phyloP scores from a whole-genome alignment of 495 filamentous ascomycete species.

The Lichina pygmaea region DNA sequence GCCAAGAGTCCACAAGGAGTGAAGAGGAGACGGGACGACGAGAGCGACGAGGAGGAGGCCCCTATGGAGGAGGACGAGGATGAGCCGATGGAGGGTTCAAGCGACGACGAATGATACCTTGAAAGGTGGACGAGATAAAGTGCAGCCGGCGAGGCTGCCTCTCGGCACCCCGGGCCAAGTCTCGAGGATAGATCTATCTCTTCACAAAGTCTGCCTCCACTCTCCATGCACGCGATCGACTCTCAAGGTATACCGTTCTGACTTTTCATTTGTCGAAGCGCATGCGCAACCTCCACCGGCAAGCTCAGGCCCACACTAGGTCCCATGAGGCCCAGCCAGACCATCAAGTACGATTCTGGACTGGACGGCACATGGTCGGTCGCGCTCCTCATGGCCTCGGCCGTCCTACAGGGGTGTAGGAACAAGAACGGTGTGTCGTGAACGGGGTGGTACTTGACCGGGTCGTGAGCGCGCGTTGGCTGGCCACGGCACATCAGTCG shows the following conservation, averaged over 20 bases:
- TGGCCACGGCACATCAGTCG: too few species aligned
- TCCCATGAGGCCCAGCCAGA: constrained; percentile 61
- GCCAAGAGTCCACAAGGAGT: constrained; percentile 8
- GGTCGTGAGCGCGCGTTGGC: background rate
- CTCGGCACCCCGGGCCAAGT: too few species aligned
- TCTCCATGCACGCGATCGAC: background rate
- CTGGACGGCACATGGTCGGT: constrained; percentile 20
- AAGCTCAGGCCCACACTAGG: constrained; percentile 44
- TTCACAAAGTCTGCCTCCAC: background rate
- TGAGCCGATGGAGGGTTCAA: constrained; percentile 10
- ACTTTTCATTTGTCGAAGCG: background rate
- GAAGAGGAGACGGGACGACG: constrained; percentile 11
- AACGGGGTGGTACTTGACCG: constrained; percentile 47
- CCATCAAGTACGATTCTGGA: constrained; percentile 40
- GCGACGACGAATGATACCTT: constrained; percentile 9
- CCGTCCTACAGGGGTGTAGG: constrained; percentile 68
- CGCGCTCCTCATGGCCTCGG: constrained; percentile 36
- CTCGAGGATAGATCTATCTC: background rate
- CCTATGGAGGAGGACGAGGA: constrained; percentile 12
- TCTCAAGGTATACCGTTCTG: background rate
- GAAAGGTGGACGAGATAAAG: too few species aligned
- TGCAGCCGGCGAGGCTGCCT: too few species aligned
- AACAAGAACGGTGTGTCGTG: constrained; percentile 50
- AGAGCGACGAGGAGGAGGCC: constrained; percentile 8
- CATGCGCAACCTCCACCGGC: constrained; percentile 16